These are phyloP conservation scores for Logfia minima DNA, from an alignment of 129 eudicot genomes.

Conservation along the genomic window DNA sequence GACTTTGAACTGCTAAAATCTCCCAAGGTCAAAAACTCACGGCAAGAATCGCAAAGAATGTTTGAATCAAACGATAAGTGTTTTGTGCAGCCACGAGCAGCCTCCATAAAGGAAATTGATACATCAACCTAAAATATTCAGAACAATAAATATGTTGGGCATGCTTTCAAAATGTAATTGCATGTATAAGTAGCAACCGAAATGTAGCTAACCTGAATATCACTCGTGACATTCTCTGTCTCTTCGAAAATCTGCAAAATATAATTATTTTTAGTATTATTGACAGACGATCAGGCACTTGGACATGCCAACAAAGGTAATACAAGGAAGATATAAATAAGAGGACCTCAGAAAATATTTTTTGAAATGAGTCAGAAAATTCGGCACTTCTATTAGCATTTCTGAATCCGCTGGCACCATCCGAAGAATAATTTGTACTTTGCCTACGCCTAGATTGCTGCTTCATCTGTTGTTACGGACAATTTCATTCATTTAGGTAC, in stretches of 20 bases:
- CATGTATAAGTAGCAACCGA: not conserved
- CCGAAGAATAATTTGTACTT: conserved; percentile 36
- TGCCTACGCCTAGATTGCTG: conserved; percentile 36
- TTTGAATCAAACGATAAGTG: conserved; percentile 67
- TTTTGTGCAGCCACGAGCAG: conserved; percentile 89
- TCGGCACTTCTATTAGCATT: conserved; percentile 43
- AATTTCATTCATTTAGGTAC: conserved; percentile 14
- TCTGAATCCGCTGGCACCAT: conserved; percentile 49
- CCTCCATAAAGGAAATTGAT: conserved; percentile 76
- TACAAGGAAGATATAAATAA: not conserved
- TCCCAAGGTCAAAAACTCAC: conserved; percentile 52
- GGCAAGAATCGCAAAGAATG: conserved; percentile 81
- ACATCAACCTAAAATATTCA: conserved; percentile 62
- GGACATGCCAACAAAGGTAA: not conserved
- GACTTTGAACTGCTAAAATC: conserved; percentile 2
- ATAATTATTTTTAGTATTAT: conserved; percentile 16
- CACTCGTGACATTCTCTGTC: conserved; percentile 47
- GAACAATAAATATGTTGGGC: conserved; percentile 1
- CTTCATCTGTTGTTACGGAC: conserved; percentile 35
- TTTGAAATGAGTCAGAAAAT: conserved; percentile 85
- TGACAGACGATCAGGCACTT: conserved; percentile 14
- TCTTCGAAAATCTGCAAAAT: conserved; percentile 73
- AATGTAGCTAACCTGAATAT: conserved; percentile 60
- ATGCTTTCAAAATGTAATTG: conserved; percentile 2
- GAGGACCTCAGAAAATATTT: conserved; percentile 84